Evolutionary conservation across 148 eudicot species (phyloP).

Genomic region (Chenopodium suecicum): DNA sequence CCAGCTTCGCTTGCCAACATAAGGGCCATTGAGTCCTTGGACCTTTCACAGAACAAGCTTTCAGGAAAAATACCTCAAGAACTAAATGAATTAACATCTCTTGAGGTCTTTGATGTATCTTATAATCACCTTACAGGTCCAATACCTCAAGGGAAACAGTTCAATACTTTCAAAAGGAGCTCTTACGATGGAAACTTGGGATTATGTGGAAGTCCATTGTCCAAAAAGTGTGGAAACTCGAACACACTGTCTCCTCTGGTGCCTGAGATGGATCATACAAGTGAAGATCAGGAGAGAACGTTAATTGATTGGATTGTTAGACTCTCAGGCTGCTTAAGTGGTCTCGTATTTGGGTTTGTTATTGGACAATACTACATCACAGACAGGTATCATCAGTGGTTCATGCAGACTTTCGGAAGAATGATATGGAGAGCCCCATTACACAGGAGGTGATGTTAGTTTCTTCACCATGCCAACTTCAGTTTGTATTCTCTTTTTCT

Average conservation of each 20-base stretch:
- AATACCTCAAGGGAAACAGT: slow-evolving; percentile 38
- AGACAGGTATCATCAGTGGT: too few species aligned
- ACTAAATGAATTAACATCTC: slow-evolving; percentile 26
- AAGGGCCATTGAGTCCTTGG: slow-evolving; percentile 35
- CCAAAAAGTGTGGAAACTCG: slow-evolving; percentile 16
- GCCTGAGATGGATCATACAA: not conserved
- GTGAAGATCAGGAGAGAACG: not conserved
- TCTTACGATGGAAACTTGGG: slow-evolving; percentile 32
- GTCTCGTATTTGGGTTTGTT: too few species aligned
- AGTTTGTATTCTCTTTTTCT: too few species aligned
- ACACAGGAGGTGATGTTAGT: too few species aligned
- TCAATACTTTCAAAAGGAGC: slow-evolving; percentile 26
- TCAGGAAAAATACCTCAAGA: slow-evolving; percentile 35
- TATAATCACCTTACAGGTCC: slow-evolving; percentile 30
- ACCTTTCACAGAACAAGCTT: slow-evolving; percentile 41
- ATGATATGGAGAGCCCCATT: too few species aligned
- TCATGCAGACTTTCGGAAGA: too few species aligned
- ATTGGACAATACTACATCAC: too few species aligned
- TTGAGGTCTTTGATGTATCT: slow-evolving; percentile 36
- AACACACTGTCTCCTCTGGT: not conserved
- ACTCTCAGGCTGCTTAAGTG: too few species aligned
- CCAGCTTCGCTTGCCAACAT: slow-evolving; percentile 30
- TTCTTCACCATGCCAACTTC: too few species aligned
- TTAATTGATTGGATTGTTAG: not conserved
- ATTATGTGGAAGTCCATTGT: slow-evolving; percentile 33